Evolutionary conservation across 352 stramenopile species (phyloP), one percentile per base, ranked within the genome.

Genomic region (Phytophthora agathidicida): DNA sequence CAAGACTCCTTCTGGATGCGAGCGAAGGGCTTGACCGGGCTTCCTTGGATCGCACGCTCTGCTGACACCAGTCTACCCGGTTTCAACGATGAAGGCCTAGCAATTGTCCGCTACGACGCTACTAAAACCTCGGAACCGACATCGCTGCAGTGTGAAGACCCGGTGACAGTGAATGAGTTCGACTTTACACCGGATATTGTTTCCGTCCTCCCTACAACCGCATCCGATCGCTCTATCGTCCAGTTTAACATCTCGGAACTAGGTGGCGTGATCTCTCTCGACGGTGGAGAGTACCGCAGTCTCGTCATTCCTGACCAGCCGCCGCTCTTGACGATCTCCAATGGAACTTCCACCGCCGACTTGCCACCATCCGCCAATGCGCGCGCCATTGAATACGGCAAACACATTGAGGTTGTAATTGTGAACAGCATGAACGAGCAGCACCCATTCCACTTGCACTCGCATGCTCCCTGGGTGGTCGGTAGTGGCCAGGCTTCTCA

Each of bases 371-470:
- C 48, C 20, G 47, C 48, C 19, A 66, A 66, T 22, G 57, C 57
- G 11, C 47, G 39, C 22, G 39, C 23, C 5, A 30, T 66, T 8
- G 49, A 66, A 32, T 66, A 66, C 26, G 47, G 57, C 16, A 54
- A 66, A 7, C 66, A 65, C 30, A 53, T 68, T 7, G 60, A 75
- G 38, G 32, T 75, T 4, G 38, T 68, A 11, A 2, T 75, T 19
- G 36, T 75, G 23, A 75, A 75, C 35, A 26, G 32, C 10, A 65
- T 68, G 47, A 49, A 46, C 11, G 66, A 64, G 20, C 46, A 75
- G 26, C 66, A 75, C 19, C 66, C 66, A 5, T 75, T 75, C 50
- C 66, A 75, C 47, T 24, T 75, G 39, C 66, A 75, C 49, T 63
- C 59, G 8, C 60, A 71, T 31, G 24, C 35, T 2, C 57, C 57